Evolutionary conservation across 495 filamentous ascomycete species (phyloP).

Genomic region (Penicillium taxi): DNA sequence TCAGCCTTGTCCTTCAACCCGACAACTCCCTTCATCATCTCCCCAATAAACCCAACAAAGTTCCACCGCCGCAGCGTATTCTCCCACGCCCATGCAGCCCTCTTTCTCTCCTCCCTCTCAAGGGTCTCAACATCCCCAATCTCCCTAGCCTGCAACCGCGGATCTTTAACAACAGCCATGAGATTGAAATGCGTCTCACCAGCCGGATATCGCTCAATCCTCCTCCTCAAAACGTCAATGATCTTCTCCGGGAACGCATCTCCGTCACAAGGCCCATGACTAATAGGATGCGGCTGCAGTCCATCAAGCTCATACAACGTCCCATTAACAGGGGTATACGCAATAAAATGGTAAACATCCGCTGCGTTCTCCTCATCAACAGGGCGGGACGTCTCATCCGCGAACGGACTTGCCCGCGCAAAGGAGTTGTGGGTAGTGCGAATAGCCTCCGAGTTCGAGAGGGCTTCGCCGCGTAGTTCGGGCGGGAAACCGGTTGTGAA

Average conservation of each 20-base stretch:
- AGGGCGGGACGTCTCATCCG: conserved; percentile 70
- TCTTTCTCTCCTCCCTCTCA: conserved; percentile 73
- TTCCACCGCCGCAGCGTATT: conserved; percentile 90
- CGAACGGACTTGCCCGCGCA: conserved; percentile 78
- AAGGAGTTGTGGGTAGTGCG: conserved; percentile 92
- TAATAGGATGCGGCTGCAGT: conserved; percentile 83
- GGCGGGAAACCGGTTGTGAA: conserved; percentile 84
- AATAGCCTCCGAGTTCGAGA: conserved; percentile 70
- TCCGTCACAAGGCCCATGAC: conserved; percentile 64
- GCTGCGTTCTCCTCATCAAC: conserved; percentile 46
- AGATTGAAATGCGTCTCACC: conserved; percentile 93
- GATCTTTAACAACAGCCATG: conserved; percentile 82
- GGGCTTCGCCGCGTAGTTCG: conserved; percentile 62
- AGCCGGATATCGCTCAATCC: conserved; percentile 77
- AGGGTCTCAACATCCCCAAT: conserved; percentile 75
- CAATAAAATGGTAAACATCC: conserved; percentile 97
- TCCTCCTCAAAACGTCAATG: conserved; percentile 74
- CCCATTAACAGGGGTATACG: conserved; percentile 75
- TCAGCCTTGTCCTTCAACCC: conserved; percentile 53
- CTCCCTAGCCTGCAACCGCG: conserved; percentile 65
- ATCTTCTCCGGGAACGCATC: conserved; percentile 73
- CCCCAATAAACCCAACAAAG: conserved; percentile 91
- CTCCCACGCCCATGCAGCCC: conserved; percentile 87
- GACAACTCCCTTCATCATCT: conserved; percentile 81
- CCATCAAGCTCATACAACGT: conserved; percentile 92